Base-by-base conservation (phyloP, 1,139 yeast genomes). In the Debaryomyces psychrophilus region DNA sequence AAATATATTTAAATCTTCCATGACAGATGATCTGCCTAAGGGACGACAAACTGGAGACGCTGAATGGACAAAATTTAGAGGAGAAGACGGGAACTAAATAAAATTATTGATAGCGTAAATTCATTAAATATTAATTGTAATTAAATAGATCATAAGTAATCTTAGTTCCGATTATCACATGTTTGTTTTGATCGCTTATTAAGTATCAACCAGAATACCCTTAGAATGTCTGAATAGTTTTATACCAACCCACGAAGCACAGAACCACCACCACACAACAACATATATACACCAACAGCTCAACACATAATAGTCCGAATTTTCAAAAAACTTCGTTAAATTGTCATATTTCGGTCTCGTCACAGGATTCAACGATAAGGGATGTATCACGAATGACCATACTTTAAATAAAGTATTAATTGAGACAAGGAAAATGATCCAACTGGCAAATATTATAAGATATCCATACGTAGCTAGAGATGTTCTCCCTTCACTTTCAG, bases 41-140 rank as follows among this genome's bases (percentile, higher is more conserved):
- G 87, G 87, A 2, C 70, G 97, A 47, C 86, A 87, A 62, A 83
- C 90, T 33, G 98, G 97, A 0, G 74, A 81, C 3, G 77, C 74
- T 0, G 87, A 76, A 43, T 90, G 97, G 97, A 86, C 87, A 0
- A 62, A 67, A 15, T 55, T 75, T 1, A 73, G 98, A 55, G 96
- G 96, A 1, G 98, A 90, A 62, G 81, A 71, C 50, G 96, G 96
- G 6, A 11, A 28, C n/a, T 27, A 14, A 27, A 15, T 37, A 39
- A n/a, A 34, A 17, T 11, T n/a, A 17, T 26, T 15, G 22, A 29
- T 28, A 29, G 31, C 37, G 42, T 39, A 39, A 26, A 39, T 18
- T 28, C 28, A 39, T 39, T 39, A 39, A 29, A 39, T 39, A 39
- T 12, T 25, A 33, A 18, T 18, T 33, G 18, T 33, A 18, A 22